Percentiles rank a stretch among this genome's conserved stretches.
These are phyloP conservation scores for Boletus rubroflammeus DNA, from an alignment of 768 basidiomycete genomes.

Conservation along the genomic window DNA sequence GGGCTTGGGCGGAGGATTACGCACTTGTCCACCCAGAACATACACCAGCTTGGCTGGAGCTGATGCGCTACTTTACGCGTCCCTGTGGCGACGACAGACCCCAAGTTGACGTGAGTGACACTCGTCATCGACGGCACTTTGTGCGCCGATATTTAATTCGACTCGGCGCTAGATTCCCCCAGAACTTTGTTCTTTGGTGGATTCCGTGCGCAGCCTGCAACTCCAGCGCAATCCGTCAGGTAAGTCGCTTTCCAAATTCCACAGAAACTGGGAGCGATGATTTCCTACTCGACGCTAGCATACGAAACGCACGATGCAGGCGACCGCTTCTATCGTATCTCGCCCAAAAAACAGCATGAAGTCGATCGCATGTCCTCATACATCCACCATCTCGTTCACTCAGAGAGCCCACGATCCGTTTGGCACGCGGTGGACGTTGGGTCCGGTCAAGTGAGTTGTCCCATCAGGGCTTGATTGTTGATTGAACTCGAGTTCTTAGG, in stretches of 20 bases:
- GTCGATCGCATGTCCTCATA: conserved; percentile 61
- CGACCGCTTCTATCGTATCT: conserved; percentile 47
- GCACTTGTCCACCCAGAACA: conserved; percentile 12
- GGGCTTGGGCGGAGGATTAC: conserved; percentile 31
- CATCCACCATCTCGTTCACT: conserved; percentile 35
- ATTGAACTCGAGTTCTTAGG: conserved; percentile 35
- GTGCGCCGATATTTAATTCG: background rate
- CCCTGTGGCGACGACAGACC: conserved; percentile 6
- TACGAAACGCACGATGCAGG: conserved; percentile 4
- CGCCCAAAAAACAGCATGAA: conserved; percentile 75
- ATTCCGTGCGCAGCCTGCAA: conserved; percentile 26
- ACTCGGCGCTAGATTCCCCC: conserved; percentile 22
- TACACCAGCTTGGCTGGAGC: conserved; percentile 22
- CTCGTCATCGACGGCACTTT: background rate
- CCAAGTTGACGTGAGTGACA: conserved; percentile 14
- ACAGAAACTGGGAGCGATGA: background rate
- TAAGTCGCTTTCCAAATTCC: conserved; percentile 1
- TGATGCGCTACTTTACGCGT: conserved; percentile 24
- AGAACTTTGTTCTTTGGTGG: conserved; percentile 19
- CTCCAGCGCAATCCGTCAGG: conserved; percentile 21
- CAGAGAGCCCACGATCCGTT: conserved; percentile 25
- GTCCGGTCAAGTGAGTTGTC: conserved; percentile 57
- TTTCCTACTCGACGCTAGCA: conserved; percentile 1
- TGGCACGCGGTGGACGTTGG: conserved; percentile 66
- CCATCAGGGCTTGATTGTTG: background rate